Evolutionary conservation across 2,329 filamentous ascomycete genomes (phyloP).

Genomic region (Xylaria sp.): DNA sequence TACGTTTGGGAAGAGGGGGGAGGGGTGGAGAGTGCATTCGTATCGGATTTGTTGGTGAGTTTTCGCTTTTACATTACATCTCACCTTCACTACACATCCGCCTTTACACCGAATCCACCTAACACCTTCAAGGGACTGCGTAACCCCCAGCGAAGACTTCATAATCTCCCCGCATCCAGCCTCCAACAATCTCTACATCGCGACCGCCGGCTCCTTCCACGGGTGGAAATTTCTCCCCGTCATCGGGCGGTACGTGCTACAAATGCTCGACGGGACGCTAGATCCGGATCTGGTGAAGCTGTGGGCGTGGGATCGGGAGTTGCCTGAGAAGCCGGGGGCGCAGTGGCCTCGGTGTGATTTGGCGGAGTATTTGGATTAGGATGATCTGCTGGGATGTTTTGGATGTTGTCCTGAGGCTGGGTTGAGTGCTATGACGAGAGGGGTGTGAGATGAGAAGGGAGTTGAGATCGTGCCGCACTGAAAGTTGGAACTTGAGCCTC

Average conservation of each 20-base stretch:
- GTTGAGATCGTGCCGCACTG: no score
- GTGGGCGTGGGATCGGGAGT: slow-evolving; percentile 57
- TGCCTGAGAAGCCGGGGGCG: slow-evolving; percentile 49
- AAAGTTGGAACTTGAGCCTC: no score
- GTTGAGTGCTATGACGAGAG: no score
- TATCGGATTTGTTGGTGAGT: slow-evolving; percentile 62
- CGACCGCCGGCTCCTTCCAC: slow-evolving; percentile 62
- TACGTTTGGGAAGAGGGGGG: slow-evolving; percentile 54
- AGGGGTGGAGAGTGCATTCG: slow-evolving; percentile 53
- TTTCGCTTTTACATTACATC: slow-evolving; percentile 2
- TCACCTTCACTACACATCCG: no score
- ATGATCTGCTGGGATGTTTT: background rate
- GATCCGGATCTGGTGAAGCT: slow-evolving; percentile 39
- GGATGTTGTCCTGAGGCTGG: no score
- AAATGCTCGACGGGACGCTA: slow-evolving; percentile 47
- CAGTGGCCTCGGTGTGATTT: slow-evolving; percentile 56
- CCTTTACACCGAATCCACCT: no score
- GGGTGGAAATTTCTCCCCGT: slow-evolving; percentile 64
- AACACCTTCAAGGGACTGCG: slow-evolving; percentile 51
- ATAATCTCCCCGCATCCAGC: slow-evolving; percentile 54
- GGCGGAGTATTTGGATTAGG: slow-evolving; percentile 39
- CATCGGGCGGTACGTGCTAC: slow-evolving; percentile 56
- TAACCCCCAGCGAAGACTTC: slow-evolving; percentile 57
- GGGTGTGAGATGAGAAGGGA: no score
- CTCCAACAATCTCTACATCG: slow-evolving; percentile 52